phyloP scores from a whole-genome alignment of 768 basidiomycete genomes.

The Amanita rubescens region DNA sequence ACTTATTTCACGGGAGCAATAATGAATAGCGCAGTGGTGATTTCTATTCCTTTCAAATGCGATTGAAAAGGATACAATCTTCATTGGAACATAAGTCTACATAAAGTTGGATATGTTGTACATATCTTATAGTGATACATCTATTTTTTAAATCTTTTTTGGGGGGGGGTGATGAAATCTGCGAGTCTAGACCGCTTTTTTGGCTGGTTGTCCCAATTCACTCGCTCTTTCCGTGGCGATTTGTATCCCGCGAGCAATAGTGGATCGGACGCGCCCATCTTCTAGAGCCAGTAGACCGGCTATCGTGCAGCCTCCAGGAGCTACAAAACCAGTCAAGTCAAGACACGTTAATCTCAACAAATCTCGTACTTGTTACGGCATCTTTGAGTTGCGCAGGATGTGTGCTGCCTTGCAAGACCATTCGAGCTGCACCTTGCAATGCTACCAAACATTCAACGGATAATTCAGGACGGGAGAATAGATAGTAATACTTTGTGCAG shows the following conservation, averaged over 20 bases:
- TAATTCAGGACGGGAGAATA: not conserved
- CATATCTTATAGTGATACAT: constrained; percentile 12
- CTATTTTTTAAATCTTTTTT: not conserved
- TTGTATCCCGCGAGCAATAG: constrained; percentile 93
- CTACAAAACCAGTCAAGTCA: constrained; percentile 29
- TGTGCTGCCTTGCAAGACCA: constrained; percentile 81
- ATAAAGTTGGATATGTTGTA: too few relatives aligned
- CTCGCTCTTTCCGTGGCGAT: constrained; percentile 86
- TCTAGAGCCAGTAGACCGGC: constrained; percentile 94
- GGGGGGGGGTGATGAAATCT: not conserved
- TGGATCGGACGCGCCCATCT: constrained; percentile 88
- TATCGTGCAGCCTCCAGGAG: constrained; percentile 97
- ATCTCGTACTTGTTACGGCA: constrained; percentile 82
- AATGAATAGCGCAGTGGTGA: constrained; percentile 30
- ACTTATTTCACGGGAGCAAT: constrained; percentile 97
- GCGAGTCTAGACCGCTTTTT: constrained; percentile 29
- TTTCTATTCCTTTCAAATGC: constrained; percentile 22
- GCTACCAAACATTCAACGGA: constrained; percentile 39
- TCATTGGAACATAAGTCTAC: constrained; percentile 17
- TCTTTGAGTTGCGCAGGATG: constrained; percentile 98
- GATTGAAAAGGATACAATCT: constrained; percentile 28
- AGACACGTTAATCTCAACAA: not conserved
- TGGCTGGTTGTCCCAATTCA: constrained; percentile 67
- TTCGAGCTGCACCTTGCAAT: constrained; percentile 92
- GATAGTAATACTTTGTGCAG: constrained; percentile 74